These are phyloP conservation scores for Arbutus unedo DNA, from an alignment of 148 eudicot genomes.

Conservation along the genomic window DNA sequence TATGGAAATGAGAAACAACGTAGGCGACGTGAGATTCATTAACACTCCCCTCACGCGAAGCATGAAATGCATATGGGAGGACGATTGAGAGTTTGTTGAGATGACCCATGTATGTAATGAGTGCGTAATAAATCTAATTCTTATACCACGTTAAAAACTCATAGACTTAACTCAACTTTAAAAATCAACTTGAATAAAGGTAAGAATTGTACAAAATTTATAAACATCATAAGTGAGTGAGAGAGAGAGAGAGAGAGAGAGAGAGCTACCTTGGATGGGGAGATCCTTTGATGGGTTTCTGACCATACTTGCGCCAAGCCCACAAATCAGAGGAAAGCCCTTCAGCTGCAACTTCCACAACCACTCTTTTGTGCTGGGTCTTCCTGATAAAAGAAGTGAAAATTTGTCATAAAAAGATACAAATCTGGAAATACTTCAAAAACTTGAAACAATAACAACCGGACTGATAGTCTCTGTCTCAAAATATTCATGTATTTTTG, in stretches of 20 bases:
- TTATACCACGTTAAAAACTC: too few species aligned
- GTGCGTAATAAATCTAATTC: too few species aligned
- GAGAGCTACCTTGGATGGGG: slow-evolving; percentile 67
- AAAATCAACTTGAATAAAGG: too few species aligned
- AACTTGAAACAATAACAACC: neutral
- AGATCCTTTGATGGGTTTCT: slow-evolving; percentile 83
- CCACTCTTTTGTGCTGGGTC: slow-evolving; percentile 48
- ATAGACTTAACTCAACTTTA: too few species aligned
- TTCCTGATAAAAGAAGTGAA: slow-evolving; percentile 33
- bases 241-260: neutral
- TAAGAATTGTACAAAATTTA: too few species aligned
- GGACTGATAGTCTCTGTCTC: neutral
- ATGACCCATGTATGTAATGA: too few species aligned
- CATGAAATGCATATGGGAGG: too few species aligned
- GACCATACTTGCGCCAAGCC: slow-evolving; percentile 92
- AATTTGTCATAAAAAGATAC: neutral
- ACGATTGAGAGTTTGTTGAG: too few species aligned
- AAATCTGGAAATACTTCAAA: neutral
- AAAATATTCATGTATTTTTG: neutral
- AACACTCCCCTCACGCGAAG: too few species aligned
- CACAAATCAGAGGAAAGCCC: slow-evolving; percentile 51
- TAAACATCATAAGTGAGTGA: neutral
- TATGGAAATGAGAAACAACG: too few species aligned
- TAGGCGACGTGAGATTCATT: too few species aligned
- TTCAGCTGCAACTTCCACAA: slow-evolving; percentile 35